Conservation (phyloP, 2,329 filamentous ascomycete species). For the Alternaria triticina region DNA sequence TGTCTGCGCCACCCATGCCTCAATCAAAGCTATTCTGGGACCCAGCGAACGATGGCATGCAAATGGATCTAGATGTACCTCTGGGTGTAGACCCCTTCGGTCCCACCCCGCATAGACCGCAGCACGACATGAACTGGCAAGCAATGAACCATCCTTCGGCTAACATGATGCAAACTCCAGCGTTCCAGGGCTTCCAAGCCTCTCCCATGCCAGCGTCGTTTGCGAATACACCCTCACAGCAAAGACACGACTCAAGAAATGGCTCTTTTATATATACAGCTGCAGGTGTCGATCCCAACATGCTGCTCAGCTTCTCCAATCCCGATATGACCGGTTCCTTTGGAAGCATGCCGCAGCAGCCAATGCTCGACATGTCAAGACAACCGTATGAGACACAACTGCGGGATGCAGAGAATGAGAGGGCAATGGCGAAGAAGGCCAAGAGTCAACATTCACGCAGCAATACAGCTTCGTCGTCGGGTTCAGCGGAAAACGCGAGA, state of each 20-base stretch:
- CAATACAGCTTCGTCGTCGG: constrained; percentile 49
- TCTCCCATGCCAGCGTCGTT: constrained; percentile 35
- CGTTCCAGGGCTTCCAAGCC: constrained; percentile 42
- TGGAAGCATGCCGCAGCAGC: constrained; percentile 31
- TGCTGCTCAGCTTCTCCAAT: constrained; percentile 53
- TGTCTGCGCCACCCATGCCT: constrained; percentile 63
- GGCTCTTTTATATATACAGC: constrained; percentile 46
- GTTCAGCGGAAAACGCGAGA: constrained; percentile 39
- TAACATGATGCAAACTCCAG: constrained; percentile 42
- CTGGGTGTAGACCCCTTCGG: constrained; percentile 43
- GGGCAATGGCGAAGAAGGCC: constrained; percentile 37
- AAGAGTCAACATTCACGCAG: constrained; percentile 49
- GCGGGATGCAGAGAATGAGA: constrained; percentile 44
- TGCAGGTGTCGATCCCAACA: constrained; percentile 55
- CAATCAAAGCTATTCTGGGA: constrained; percentile 54
- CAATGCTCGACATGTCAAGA: constrained; percentile 22
- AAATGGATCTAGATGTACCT: constrained; percentile 46
- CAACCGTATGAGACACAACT: constrained; percentile 50
- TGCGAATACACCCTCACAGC: constrained; percentile 24
- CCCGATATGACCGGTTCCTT: constrained; percentile 38
- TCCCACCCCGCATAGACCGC: constrained; percentile 43
- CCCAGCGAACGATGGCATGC: constrained; percentile 32
- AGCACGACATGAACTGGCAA: constrained; percentile 41
- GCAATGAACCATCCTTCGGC: constrained; percentile 35
- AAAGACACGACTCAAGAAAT: constrained; percentile 27